These are phyloP conservation scores for Penicillium sp. DNA, from an alignment of 2,329 filamentous ascomycete species.

Conservation along the genomic window DNA sequence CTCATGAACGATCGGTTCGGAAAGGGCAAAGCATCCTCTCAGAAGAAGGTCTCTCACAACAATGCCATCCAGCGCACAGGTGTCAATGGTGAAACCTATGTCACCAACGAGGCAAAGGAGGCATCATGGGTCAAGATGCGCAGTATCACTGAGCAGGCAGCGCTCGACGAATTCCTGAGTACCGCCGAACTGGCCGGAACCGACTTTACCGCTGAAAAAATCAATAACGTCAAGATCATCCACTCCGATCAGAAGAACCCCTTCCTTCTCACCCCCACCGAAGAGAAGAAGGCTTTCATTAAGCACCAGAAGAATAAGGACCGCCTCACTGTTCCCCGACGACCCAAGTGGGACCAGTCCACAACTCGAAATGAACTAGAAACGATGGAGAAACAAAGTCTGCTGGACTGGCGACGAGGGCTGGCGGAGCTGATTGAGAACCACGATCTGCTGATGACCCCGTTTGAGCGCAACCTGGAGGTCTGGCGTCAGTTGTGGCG, in stretches of 20 bases:
- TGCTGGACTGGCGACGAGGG: constrained; percentile 84
- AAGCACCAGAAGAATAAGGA: constrained; percentile 81
- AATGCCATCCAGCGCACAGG: constrained; percentile 68
- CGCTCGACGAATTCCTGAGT: constrained; percentile 91
- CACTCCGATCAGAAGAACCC: constrained; percentile 95
- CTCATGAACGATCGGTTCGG: constrained; percentile 99
- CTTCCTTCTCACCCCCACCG: constrained; percentile 78
- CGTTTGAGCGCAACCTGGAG: constrained; percentile 94
- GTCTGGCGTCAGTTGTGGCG: constrained; percentile 98
- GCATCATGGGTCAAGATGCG: constrained; percentile 99
- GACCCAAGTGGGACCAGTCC: constrained; percentile 81
- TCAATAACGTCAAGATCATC: constrained; percentile 99
- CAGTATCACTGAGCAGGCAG: constrained; percentile 94
- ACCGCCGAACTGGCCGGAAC: constrained; percentile 97
- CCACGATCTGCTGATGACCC: constrained; percentile 92
- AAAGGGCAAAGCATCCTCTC: constrained; percentile 80
- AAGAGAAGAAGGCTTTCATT: constrained; percentile 72
- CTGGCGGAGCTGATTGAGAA: constrained; percentile 91
- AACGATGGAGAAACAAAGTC: constrained; percentile 69
- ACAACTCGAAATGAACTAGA: constrained; percentile 85
- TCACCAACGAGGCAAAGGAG: constrained; percentile 86
- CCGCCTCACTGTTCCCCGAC: constrained; percentile 80
- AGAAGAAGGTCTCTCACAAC: constrained; percentile 66
- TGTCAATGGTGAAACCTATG: constrained; percentile 79
- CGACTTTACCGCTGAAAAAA: constrained; percentile 97